Evolutionary conservation across 805 yeast genomes (phyloP).

Genomic region (Yarrowia yakushimensis): DNA sequence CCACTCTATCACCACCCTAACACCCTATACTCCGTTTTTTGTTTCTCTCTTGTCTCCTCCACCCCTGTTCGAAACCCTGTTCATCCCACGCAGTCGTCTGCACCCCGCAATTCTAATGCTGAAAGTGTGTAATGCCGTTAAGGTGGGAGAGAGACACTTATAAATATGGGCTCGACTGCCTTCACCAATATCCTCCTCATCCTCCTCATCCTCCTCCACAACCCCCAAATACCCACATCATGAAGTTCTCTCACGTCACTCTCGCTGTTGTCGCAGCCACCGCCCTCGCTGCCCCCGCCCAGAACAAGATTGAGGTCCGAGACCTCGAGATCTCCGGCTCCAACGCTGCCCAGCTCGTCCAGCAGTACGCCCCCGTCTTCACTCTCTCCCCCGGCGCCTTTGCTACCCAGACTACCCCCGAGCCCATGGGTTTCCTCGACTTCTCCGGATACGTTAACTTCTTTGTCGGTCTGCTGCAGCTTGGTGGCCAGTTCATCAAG

Average conservation of each 20-base stretch:
- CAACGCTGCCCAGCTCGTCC: slow-evolving; percentile 14
- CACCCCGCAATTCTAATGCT: slow-evolving; percentile 16
- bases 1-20: neutral
- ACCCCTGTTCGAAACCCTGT: slow-evolving; percentile 23
- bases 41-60: neutral
- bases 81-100: slow-evolving; percentile 15
- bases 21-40: neutral
- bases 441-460: slow-evolving; percentile 23
- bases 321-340: slow-evolving; percentile 10
- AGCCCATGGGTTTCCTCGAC: slow-evolving; percentile 24
- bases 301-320: neutral
- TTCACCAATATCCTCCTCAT: neutral
- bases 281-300: slow-evolving; percentile 15
- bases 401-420: neutral
- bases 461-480: slow-evolving; percentile 19
- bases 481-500: slow-evolving; percentile 23
- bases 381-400: slow-evolving; percentile 21
- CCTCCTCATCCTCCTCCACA: neutral
- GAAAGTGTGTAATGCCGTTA: neutral
- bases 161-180: neutral
- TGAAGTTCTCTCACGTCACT: slow-evolving; percentile 14
- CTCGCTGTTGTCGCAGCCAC: neutral
- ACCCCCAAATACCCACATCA: neutral
- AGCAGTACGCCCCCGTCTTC: slow-evolving; percentile 24
- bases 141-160: neutral